phyloP scores from a whole-genome alignment of 495 filamentous ascomycete genomes.

The Aspergillus baeticus region DNA sequence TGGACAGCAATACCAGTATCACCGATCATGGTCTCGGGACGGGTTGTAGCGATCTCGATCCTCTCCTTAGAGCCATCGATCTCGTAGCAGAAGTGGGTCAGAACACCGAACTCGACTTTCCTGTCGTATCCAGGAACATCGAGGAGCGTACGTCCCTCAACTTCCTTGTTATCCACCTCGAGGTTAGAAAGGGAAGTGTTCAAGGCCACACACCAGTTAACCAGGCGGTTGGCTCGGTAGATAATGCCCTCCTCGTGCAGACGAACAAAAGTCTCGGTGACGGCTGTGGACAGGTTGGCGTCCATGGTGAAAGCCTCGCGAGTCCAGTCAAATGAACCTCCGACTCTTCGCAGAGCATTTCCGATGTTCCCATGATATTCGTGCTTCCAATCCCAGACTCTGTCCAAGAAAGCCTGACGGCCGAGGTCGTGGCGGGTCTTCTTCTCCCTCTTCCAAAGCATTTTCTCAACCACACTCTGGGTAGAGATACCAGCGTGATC shows the following conservation, averaged over 20 bases:
- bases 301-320: conserved; percentile 77
- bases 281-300: conserved; percentile 61
- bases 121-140: conserved; percentile 64
- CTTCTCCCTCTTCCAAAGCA: conserved; percentile 65
- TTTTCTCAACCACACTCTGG: conserved; percentile 75
- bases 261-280: conserved; percentile 69
- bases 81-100: conserved; percentile 69
- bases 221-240: conserved; percentile 72
- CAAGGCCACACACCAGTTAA: conserved; percentile 74
- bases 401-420: conserved; percentile 55
- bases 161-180: conserved; percentile 73
- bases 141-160: conserved; percentile 62
- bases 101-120: conserved; percentile 72
- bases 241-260: conserved; percentile 75
- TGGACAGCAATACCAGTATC: conserved; percentile 77
- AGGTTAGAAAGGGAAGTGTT: conserved; percentile 77
- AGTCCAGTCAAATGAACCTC: conserved; percentile 63
- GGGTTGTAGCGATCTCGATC: conserved; percentile 76
- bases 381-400: conserved; percentile 69
- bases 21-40: conserved; percentile 80
- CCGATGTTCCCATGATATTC: conserved; percentile 66
- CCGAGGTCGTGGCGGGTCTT: conserved; percentile 68
- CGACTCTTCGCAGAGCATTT: conserved; percentile 55
- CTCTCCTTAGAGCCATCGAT: conserved; percentile 63
- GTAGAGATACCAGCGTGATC: conserved; percentile 79